Conservation (phyloP, 1,284 basidiomycete species). For the Ganoderma resinaceum region DNA sequence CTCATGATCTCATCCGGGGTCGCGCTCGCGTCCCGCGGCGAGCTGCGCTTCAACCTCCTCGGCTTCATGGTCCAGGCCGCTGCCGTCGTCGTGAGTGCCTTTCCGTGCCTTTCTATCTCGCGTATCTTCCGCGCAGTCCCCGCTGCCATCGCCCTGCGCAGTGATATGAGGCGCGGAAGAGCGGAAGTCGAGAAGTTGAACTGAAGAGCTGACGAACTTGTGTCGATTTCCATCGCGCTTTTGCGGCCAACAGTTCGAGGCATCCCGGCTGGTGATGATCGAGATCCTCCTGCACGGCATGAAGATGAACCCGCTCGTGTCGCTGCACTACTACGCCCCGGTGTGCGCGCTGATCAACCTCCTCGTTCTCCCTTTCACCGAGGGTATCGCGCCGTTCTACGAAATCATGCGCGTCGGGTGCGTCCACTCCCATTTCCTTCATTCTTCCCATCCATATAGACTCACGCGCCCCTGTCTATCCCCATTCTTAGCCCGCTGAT, state of each 20-base stretch:
- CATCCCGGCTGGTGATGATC: constrained; percentile 94
- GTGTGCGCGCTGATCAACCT: constrained; percentile 94
- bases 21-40: constrained; percentile 88
- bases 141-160: background rate
- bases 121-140: background rate
- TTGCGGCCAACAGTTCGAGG: constrained; percentile 69
- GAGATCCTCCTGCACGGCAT: constrained; percentile 94
- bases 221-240: background rate
- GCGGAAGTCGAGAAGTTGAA: background rate
- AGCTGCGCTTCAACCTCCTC: constrained; percentile 83
- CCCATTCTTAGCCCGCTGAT: constrained; percentile 61
- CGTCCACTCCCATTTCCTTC: constrained; percentile 14
- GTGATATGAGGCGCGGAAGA: background rate
- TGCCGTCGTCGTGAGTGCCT: constrained; percentile 66
- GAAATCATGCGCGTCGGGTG: constrained; percentile 68
- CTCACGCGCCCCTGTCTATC: constrained; percentile 3
- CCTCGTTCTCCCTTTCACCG: constrained; percentile 84
- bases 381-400: constrained; percentile 90
- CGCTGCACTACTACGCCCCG: constrained; percentile 96
- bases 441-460: background rate
- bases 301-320: constrained; percentile 97
- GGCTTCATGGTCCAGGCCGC: constrained; percentile 89
- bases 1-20: constrained; percentile 92
- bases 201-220: background rate
- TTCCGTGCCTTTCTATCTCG: background rate